Base-by-base conservation (phyloP, 2,329 filamentous ascomycete species). In the Metarhizium anisopliae region DNA sequence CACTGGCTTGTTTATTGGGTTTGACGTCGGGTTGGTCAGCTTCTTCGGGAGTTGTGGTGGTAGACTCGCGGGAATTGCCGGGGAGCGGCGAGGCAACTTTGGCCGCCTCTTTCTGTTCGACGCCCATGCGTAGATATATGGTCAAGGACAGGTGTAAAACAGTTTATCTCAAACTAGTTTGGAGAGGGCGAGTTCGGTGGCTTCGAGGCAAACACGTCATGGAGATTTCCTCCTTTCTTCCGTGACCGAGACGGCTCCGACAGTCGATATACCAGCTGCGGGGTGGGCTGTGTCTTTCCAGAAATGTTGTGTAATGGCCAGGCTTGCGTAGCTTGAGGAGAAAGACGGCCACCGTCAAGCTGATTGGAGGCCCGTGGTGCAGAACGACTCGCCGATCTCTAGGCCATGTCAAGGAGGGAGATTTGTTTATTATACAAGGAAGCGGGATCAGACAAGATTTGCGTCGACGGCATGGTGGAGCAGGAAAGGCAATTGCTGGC, bases 1-100 rank as follows among this genome's bases (percentile, higher is more conserved):
- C 56, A 29, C 56, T 58, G 5, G 58, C 53, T 20, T 64, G 56
- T 32, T 57, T 59, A 25, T 61, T 49, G 18, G 52, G 20, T 18
- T 58, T 43, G 29, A 36, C 35, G 6, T 56, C 53, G 3, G 47
- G 16, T 35, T 55, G 18, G 13, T 51, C 54, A 47, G 25, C 42
- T 40, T n/a, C 30, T 18, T 6, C 3, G 13, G 45, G 3, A 16
- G 40, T 2, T n/a, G 35, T 47, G 14, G 30, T 51, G 49, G 13
- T 25, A 29, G 32, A 35, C 36, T 35, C 30, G 13, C 30, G 25
- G 11, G 29, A 16, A 25, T 47, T 47, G 20, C 25, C 32, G 13
- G 25, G 8, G 4, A 29, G 25, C 29, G 25, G 32, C 5, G 30
- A 16, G 35, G 40, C 40, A 18, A n/a, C 11, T 13, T 18, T 20